Conservation (phyloP, 2,329 filamentous ascomycete genomes). For the Daldinia sp. region DNA sequence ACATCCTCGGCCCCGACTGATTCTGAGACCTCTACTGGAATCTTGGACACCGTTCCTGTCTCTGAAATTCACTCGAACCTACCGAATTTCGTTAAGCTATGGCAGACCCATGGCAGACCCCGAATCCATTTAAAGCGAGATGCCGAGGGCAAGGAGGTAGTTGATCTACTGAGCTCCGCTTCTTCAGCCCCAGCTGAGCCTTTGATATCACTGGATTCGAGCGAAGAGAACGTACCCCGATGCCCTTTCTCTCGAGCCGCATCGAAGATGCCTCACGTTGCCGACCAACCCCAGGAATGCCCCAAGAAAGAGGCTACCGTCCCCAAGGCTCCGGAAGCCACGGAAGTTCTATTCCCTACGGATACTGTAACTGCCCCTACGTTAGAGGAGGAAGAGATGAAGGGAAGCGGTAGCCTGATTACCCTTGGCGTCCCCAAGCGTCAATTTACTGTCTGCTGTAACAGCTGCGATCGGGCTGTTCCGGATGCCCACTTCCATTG, state of each 20-base stretch:
- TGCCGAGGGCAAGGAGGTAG: conserved; percentile 44
- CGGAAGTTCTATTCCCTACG: conserved; percentile 1
- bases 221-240: conserved; percentile 23
- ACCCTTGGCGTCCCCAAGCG: conserved; percentile 40
- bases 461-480: conserved; percentile 84
- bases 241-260: conserved; percentile 32
- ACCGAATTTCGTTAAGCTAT: conserved; percentile 47
- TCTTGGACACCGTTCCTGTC: conserved; percentile 45
- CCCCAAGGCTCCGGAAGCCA: neutral
- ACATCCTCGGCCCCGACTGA: conserved; percentile 1
- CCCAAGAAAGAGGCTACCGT: conserved; percentile 13
- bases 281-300: conserved; percentile 29
- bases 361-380: neutral
- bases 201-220: conserved; percentile 32
- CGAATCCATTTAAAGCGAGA: conserved; percentile 47
- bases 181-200: conserved; percentile 28
- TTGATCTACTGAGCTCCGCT: conserved; percentile 46
- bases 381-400: conserved; percentile 2
- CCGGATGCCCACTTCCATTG: conserved; percentile 92
- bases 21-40: conserved; percentile 22
- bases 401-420: conserved; percentile 3
- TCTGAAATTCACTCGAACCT: conserved; percentile 46
- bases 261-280: conserved; percentile 27
- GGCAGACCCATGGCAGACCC: conserved; percentile 48
- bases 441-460: conserved; percentile 91